Base-by-base conservation (phyloP, 345 rosid species). In the Gossypium australe region DNA sequence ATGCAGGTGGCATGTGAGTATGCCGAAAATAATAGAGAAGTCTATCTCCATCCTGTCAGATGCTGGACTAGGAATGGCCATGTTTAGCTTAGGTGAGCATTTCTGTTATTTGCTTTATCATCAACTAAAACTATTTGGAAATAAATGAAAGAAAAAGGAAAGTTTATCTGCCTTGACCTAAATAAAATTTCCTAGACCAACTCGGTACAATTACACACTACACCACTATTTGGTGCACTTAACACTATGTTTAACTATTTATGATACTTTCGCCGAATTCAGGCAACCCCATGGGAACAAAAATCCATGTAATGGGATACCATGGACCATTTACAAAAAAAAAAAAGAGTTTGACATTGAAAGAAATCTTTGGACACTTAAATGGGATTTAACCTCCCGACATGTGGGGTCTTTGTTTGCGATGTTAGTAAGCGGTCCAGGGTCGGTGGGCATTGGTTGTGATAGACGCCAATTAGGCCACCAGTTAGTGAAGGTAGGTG, bases 41-140 rank as follows among this genome's bases (percentile, higher is more conserved):
- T 94, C 98, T 48, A 94, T 94, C 80, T 84, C 93, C 76, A 94
- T 94, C 71, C 91, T 94, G 80, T 94, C 98, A 43, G 97, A 94
- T 86, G 98, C 98, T 70, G 98, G 98, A 68, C 93, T 94, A 49
- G 98, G 98, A 82, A 94, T 94, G 98, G 98, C 98, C 70, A 94
- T 94, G 98, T 94, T 94, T 86, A 94, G 98, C 81, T 90, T 94
- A 65, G 98, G 98, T 92, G 79, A 84, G 78, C 56, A 48, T 45
- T 27, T 57, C 11, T 14, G 64, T 12, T 71, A n/a, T 56, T 71
- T 70, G 16, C 56, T 41, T 71, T 17, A 53, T 8, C 41, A 5
- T 34, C 41, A 5, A 34, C 41, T 5, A 34, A 34, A 5, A 34
- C 6, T 34, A 34, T 34, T 5, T 34, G 41, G 41, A 34, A 34